Evolutionary conservation across 805 yeast species (phyloP).

Genomic region (Candida easanensis): DNA sequence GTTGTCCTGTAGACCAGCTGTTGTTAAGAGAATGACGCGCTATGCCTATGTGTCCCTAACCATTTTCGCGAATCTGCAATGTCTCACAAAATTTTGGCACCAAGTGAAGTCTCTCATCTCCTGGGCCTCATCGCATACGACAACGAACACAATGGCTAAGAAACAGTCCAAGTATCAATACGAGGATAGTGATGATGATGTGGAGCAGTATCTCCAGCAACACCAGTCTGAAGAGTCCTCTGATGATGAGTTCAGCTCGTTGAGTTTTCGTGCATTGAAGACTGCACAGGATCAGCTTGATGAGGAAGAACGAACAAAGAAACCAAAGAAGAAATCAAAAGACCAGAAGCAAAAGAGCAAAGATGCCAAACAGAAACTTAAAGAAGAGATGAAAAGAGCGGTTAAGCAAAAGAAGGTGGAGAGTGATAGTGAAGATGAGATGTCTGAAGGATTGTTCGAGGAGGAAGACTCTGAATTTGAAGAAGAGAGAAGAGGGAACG

Average conservation of each 20-base stretch:
- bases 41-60: too few species aligned
- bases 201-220: constrained; percentile 15
- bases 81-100: too few species aligned
- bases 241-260: constrained; percentile 46
- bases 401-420: constrained; percentile 15
- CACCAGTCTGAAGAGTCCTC: constrained; percentile 27
- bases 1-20: too few species aligned
- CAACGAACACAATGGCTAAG: constrained; percentile 12
- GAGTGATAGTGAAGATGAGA: constrained; percentile 27
- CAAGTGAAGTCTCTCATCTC: too few species aligned
- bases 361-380: constrained; percentile 1
- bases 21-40: too few species aligned
- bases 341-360: not conserved
- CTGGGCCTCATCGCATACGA: too few species aligned
- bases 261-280: constrained; percentile 67
- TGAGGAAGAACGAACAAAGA: constrained; percentile 15
- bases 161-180: constrained; percentile 13
- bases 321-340: constrained; percentile 4
- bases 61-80: too few species aligned
- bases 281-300: constrained; percentile 50
- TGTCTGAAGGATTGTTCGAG: constrained; percentile 35
- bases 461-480: constrained; percentile 27
- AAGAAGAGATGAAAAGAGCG: constrained; percentile 16
- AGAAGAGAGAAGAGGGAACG: constrained; percentile 14
- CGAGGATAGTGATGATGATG: constrained; percentile 23